phyloP scores from a whole-genome alignment of 2,329 filamentous ascomycete genomes.

The Colletotrichum sp. region DNA sequence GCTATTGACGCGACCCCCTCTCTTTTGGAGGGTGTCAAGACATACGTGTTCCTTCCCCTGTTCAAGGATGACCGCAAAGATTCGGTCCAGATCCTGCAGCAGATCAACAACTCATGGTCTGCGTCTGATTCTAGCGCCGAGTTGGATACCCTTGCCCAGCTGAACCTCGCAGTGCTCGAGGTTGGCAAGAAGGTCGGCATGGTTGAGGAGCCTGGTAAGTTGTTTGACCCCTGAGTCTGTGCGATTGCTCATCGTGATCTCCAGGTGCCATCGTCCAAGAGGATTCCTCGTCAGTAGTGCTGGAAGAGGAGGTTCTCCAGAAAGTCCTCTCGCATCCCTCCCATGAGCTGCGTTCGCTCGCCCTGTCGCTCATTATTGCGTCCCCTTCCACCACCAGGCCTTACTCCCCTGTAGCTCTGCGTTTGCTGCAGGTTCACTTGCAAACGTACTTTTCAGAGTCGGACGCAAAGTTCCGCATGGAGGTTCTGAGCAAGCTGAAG shows the following conservation, averaged over 20 bases:
- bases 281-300: constrained; percentile 26
- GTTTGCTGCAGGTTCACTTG: constrained; percentile 68
- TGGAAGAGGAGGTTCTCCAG: constrained; percentile 52
- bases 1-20: constrained; percentile 52
- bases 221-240: neutral
- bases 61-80: constrained; percentile 62
- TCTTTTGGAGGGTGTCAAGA: constrained; percentile 67
- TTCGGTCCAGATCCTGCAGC: constrained; percentile 61
- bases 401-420: constrained; percentile 66
- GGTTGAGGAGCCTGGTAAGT: constrained; percentile 68
- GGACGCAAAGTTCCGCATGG: constrained; percentile 85
- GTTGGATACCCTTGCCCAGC: constrained; percentile 57
- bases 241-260: neutral
- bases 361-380: constrained; percentile 78
- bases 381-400: constrained; percentile 78
- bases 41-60: constrained; percentile 66
- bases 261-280: constrained; percentile 3
- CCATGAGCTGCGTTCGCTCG: constrained; percentile 75
- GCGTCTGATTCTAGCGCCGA: constrained; percentile 49
- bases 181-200: constrained; percentile 73
- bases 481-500: constrained; percentile 76
- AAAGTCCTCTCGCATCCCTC: constrained; percentile 60
- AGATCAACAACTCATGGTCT: constrained; percentile 57
- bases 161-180: constrained; percentile 72
- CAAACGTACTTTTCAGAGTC: constrained; percentile 79